Base-by-base conservation (phyloP, 768 basidiomycete genomes). In the Candolleomyces aberdarensis region DNA sequence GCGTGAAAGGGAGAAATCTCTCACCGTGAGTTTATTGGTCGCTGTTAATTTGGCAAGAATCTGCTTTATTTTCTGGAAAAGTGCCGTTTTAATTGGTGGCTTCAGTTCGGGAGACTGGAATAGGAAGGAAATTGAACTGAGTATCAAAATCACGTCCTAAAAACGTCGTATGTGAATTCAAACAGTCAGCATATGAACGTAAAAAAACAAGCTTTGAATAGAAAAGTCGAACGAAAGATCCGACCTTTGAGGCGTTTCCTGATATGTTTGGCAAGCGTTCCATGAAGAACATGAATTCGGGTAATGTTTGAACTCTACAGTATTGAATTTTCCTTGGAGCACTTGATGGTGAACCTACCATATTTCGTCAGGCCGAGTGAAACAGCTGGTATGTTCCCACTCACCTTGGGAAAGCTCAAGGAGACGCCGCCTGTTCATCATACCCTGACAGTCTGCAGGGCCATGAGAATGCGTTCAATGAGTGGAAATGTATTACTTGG, bases 81-180 rank as follows among this genome's bases (percentile, higher is more conserved):
- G 68, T 11, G 72, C 72, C 32, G 69, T 77, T 67, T 74, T 81
- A 52, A 73, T 76, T 11, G 75, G 67, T 10, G 65, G 64, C 11
- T 71, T 67, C 32, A 87, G 65, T 44, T 75, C 69, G 1, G 80
- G 69, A 19, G 75, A 71, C 69, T 91, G 88, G 62, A 92, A 87
- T 2, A 85, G 84, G 66, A 85, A 88, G 22, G 85, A 85, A 31
- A 92, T 76, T 3, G 86, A 88, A 67, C 83, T 85, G 49, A 92
- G 71, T 29, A 89, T 82, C 11, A 92, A 77, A 15, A 91, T 75
- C 1, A 81, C 77, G 40, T 78, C 78, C 89, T 89, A 46, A 41
- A 43, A 40, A 31, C 49, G 49, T 6, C 20, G 20, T 22, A 47
- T 22, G 3, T 47, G 46, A 22, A 47, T 22, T 47, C n/a, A n/a